Evolutionary conservation across 805 yeast species (phyloP), one percentile per base, ranked within the genome.

Genomic region (Wickerhamomyces canadensis): DNA sequence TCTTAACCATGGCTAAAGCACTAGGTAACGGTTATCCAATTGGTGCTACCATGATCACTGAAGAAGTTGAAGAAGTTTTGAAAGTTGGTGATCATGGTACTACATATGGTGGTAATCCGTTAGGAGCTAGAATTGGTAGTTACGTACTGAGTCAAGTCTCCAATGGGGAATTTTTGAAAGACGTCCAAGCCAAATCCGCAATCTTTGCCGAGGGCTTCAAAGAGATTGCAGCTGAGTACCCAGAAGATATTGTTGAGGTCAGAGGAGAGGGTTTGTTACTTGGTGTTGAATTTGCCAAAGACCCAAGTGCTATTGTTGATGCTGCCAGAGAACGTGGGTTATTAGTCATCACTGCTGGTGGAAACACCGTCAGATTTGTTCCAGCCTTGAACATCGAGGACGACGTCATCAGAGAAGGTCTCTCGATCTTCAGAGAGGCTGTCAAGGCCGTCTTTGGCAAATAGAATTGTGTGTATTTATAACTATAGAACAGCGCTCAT

Each of bases 81-180:
- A 70, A 77, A 40, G 91, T 86, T 17, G 98, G 98, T 40, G 98
- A 93, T 57, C 98, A 91, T 58, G 98, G 98, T 39, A 91, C 98
- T 3, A 91, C 98, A 0, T 91, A 83, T 57, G 98, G 98, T 45
- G 98, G 98, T 38, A 93, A 93, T 60, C 98, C 98, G 38, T 67
- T 93, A 45, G 98, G 88, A 5, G 72, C 91, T 25, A 76, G 89
- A 44, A 75, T 93, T 34, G 96, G 88, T 5, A 65, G 71, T 30
- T 80, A 83, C 54, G 95, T 93, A 12, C 62, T 93, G 18, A 78
- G 72, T 37, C 72, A 76, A 49, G 71, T 93, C 31, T 70, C 87
- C 12, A 63, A 80, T 34, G 61, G 68, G 4, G 71, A 66, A 15
- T 81, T 93, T 47, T 68, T 86, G 50, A 55, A 61, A 7, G 60